phyloP scores from a whole-genome alignment of 495 filamentous ascomycete species.

The Lasiosphaeriaceae sp. region DNA sequence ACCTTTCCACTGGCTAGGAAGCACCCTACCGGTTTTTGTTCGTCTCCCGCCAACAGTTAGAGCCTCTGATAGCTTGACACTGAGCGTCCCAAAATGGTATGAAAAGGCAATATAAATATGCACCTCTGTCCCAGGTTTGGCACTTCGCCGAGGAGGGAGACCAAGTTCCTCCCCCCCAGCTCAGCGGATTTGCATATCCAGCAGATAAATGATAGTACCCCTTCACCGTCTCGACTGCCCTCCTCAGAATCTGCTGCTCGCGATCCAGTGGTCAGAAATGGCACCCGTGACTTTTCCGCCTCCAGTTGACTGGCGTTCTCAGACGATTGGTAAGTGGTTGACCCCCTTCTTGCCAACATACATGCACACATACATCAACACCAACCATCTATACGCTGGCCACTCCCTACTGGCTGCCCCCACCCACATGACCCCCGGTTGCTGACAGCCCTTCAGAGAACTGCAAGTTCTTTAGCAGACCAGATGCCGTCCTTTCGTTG shows the following conservation, averaged over 20 bases:
- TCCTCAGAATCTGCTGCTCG: neutral
- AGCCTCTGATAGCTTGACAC: neutral
- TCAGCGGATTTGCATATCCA: neutral
- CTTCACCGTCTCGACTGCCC: neutral
- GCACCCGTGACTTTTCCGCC: conserved; percentile 10
- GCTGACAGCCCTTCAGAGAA: conserved; percentile 28
- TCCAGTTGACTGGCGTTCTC: conserved; percentile 13
- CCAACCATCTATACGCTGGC: neutral
- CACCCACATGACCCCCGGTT: neutral
- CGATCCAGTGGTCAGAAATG: conserved; percentile 8
- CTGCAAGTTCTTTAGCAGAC: conserved; percentile 32
- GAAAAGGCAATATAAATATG: neutral
- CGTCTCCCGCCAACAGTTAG: neutral
- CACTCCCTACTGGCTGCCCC: neutral
- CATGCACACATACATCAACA: neutral
- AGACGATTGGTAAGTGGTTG: conserved; percentile 19
- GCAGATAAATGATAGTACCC: conserved; percentile 18
- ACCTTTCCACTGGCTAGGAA: neutral
- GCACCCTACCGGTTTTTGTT: neutral
- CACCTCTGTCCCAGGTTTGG: neutral
- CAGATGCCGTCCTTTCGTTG: conserved; percentile 26
- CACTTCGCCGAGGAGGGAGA: neutral
- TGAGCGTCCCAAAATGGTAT: neutral
- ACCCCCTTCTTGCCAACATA: neutral
- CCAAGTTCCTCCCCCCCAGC: neutral